These are phyloP conservation scores for Talaromyces sp. DNA, from an alignment of 2,329 filamentous ascomycete genomes.

Conservation along the genomic window DNA sequence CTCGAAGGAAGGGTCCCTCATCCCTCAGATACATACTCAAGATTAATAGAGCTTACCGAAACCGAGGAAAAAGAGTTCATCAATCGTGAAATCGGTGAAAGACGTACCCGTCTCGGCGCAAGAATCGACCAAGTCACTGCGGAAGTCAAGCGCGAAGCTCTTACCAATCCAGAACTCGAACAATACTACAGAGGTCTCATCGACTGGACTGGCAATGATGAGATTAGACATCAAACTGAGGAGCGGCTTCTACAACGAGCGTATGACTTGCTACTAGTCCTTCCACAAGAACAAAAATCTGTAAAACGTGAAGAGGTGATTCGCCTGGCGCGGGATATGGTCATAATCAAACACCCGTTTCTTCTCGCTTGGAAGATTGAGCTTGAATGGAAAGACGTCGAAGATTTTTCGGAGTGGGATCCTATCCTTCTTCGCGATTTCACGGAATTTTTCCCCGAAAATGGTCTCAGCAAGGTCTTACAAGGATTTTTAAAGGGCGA, in stretches of 20 bases:
- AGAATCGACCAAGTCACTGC: conserved; percentile 76
- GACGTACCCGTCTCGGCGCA: conserved; percentile 81
- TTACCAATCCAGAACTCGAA: conserved; percentile 71
- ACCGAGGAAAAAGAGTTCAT: conserved; percentile 83
- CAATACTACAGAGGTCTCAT: conserved; percentile 77
- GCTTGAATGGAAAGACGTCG: conserved; percentile 81
- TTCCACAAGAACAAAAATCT: conserved; percentile 64
- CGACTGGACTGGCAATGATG: conserved; percentile 86
- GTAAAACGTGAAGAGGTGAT: conserved; percentile 69
- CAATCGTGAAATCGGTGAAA: conserved; percentile 83
- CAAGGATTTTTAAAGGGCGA: conserved; percentile 78
- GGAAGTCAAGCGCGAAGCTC: conserved; percentile 84
- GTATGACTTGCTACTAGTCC: conserved; percentile 70
- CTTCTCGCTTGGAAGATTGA: conserved; percentile 86
- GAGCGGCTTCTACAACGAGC: conserved; percentile 82
- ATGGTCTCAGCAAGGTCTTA: conserved; percentile 76
- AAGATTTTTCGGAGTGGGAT: conserved; percentile 73
- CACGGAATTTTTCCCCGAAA: conserved; percentile 76
- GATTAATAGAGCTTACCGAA: conserved; percentile 78
- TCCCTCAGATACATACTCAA: conserved; percentile 75
- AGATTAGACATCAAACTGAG: conserved; percentile 76
- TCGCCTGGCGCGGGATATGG: conserved; percentile 83
- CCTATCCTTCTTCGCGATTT: conserved; percentile 74
- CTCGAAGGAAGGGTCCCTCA: conserved; percentile 80
- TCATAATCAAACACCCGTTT: conserved; percentile 90